phyloP scores from a whole-genome alignment of 352 stramenopile species.

The Globisporangium emineosum region DNA sequence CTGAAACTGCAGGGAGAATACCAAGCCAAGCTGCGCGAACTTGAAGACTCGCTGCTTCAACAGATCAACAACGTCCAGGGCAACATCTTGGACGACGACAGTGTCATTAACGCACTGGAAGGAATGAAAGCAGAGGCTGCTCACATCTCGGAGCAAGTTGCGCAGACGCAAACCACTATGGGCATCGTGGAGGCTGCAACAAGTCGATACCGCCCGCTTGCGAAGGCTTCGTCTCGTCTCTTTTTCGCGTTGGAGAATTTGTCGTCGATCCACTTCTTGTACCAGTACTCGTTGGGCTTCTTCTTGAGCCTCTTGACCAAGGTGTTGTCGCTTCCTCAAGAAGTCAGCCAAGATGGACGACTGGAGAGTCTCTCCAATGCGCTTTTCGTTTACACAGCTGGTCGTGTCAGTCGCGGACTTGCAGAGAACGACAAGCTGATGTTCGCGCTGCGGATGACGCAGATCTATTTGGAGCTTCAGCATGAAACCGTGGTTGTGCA shows the following conservation, averaged over 20 bases:
- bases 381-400: constrained; percentile 92
- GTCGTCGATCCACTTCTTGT: constrained; percentile 96
- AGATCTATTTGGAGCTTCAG: constrained; percentile 87
- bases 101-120: constrained; percentile 98
- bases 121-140: constrained; percentile 97
- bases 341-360: constrained; percentile 26
- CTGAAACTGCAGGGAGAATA: constrained; percentile 98
- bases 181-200: constrained; percentile 87
- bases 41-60: constrained; percentile 98
- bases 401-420: constrained; percentile 92
- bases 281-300: constrained; percentile 98
- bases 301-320: constrained; percentile 95
- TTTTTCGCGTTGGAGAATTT: constrained; percentile 95
- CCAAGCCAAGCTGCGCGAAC: constrained; percentile 93
- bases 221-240: constrained; percentile 79
- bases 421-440: constrained; percentile 98
- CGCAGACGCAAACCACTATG: constrained; percentile 82
- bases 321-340: constrained; percentile 71
- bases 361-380: constrained; percentile 65
- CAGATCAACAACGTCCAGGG: constrained; percentile 98
- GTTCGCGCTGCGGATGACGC: constrained; percentile 95
- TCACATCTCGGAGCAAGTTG: constrained; percentile 92
- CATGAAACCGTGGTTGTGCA: constrained; percentile 36
- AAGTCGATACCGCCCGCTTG: constrained; percentile 94
- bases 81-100: constrained; percentile 99